phyloP scores from a whole-genome alignment of 106 monocot species.

The Iris macrosiphon region DNA sequence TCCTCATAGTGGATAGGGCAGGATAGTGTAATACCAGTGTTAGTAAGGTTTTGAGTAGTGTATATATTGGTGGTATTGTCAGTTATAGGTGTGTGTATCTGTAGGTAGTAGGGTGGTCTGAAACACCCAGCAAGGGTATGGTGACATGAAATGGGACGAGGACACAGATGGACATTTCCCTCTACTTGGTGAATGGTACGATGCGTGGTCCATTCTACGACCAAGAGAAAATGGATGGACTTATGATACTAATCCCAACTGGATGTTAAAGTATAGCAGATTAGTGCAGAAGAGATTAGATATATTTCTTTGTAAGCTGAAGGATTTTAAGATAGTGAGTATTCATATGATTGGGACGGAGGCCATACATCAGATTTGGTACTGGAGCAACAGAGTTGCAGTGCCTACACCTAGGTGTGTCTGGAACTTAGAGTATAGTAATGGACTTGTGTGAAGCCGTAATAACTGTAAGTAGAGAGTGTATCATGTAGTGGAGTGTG shows the following conservation, averaged over 20 bases:
- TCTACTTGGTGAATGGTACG: slow-evolving; percentile 28
- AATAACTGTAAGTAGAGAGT: too few relatives aligned
- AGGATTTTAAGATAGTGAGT: slow-evolving; percentile 29
- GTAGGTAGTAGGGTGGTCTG: too few relatives aligned
- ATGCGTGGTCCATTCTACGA: slow-evolving; percentile 36
- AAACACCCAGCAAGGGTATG: too few relatives aligned
- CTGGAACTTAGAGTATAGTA: too few relatives aligned
- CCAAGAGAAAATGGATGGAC: slow-evolving; percentile 29
- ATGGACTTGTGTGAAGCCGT: too few relatives aligned
- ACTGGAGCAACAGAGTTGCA: slow-evolving; percentile 21
- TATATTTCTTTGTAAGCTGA: slow-evolving; percentile 37
- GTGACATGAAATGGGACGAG: slow-evolving; percentile 49
- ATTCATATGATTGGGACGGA: slow-evolving; percentile 53
- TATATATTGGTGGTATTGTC: too few relatives aligned
- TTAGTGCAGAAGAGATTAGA: slow-evolving; percentile 46
- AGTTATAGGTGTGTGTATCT: too few relatives aligned
- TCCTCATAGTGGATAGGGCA: too few relatives aligned
- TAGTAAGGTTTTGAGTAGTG: too few relatives aligned
- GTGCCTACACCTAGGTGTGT: too few relatives aligned
- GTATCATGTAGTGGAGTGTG: too few relatives aligned
- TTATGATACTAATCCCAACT: slow-evolving; percentile 34
- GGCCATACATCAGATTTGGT: slow-evolving; percentile 27
- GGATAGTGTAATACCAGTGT: too few relatives aligned
- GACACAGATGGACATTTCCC: slow-evolving; percentile 12
- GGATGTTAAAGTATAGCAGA: slow-evolving; percentile 8